phyloP scores from a whole-genome alignment of 768 basidiomycete genomes.

The Suillus plorans region DNA sequence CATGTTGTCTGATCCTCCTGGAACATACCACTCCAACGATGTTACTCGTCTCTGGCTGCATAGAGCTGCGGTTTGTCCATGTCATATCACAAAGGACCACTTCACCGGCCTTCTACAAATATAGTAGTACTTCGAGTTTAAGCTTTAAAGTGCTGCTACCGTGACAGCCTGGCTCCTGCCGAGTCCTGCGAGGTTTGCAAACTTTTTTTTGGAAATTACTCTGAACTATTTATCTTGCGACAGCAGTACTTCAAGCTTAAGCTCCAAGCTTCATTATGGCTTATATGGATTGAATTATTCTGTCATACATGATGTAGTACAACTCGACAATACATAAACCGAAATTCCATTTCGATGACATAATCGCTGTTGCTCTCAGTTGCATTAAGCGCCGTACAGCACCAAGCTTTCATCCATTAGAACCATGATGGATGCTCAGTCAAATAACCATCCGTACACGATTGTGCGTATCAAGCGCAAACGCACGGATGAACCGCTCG shows the following conservation, averaged over 20 bases:
- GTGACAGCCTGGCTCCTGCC: no score
- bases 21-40: background rate
- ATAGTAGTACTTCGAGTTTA: no score
- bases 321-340: no score
- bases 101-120: background rate
- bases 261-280: no score
- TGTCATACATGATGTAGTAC: no score
- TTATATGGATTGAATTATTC: no score
- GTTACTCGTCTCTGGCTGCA: background rate
- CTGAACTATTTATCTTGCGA: no score
- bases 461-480: conserved; percentile 84
- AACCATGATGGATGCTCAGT: conserved; percentile 23
- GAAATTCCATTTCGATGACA: background rate
- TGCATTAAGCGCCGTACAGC: background rate
- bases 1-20: background rate
- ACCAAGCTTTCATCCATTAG: background rate
- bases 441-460: conserved; percentile 49
- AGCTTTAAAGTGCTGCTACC: no score
- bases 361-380: background rate
- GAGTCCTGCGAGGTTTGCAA: no score
- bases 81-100: background rate
- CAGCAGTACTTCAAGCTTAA: no score
- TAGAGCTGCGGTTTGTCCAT: background rate
- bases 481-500: conserved; percentile 77
- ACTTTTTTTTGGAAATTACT: no score